Evolutionary conservation across 176 grass and related monocot genomes (phyloP).

Genomic region (Cenchrus fungigraminus): DNA sequence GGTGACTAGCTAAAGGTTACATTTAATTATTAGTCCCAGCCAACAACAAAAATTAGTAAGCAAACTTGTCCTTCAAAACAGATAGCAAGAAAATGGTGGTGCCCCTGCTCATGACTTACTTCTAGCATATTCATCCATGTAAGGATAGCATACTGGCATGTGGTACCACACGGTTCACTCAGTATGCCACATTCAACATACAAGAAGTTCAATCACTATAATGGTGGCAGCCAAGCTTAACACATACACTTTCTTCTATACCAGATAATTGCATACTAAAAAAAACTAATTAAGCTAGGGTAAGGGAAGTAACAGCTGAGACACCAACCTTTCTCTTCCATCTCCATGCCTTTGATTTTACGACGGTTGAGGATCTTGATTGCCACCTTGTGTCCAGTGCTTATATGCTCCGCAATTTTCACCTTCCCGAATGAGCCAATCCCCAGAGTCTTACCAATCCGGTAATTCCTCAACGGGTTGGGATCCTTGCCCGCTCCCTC

Average conservation of each 20-base stretch:
- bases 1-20: neutral
- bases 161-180: neutral
- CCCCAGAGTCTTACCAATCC: slow-evolving; percentile 61
- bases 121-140: neutral
- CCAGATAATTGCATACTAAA: neutral
- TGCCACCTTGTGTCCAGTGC: slow-evolving; percentile 62
- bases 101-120: neutral
- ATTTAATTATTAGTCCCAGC: neutral
- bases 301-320: neutral
- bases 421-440: slow-evolving; percentile 68
- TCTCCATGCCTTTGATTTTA: slow-evolving; percentile 65
- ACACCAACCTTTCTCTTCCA: slow-evolving; percentile 67
- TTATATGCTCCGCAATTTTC: slow-evolving; percentile 65
- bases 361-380: slow-evolving; percentile 67
- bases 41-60: slow-evolving; percentile 2
- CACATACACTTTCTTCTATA: neutral
- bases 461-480: slow-evolving; percentile 52
- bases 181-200: neutral
- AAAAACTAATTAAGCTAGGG: neutral
- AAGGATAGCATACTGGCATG: neutral
- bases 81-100: neutral
- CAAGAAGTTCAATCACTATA: neutral
- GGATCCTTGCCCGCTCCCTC: slow-evolving; percentile 49
- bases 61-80: neutral
- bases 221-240: neutral